A percentile compares a stretch with the other conserved stretches of the same genome.
phyloP scores from a whole-genome alignment of 106 monocot species.

The Agapanthus africanus region DNA sequence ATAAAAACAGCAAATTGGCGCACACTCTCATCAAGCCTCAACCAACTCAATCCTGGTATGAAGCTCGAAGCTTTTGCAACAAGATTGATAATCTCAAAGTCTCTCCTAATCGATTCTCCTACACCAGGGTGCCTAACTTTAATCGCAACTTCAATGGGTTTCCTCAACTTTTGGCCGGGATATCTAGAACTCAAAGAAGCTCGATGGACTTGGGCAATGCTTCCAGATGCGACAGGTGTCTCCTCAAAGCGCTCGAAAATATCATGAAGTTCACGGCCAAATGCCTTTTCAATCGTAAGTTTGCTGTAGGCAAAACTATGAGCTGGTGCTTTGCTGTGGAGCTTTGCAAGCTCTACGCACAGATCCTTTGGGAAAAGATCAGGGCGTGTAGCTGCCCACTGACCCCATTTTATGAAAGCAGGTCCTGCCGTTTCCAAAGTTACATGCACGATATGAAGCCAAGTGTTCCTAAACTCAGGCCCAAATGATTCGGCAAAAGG shows the following conservation, averaged over 20 bases:
- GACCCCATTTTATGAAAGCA: constrained; percentile 75
- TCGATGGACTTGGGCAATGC: constrained; percentile 62
- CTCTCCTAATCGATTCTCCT: constrained; percentile 50
- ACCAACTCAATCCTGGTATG: constrained; percentile 53
- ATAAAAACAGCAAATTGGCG: constrained; percentile 65
- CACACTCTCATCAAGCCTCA: constrained; percentile 69
- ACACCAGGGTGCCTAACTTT: constrained; percentile 77
- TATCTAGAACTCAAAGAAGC: constrained; percentile 48
- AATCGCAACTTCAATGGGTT: constrained; percentile 51
- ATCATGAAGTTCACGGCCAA: constrained; percentile 42
- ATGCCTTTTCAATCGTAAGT: constrained; percentile 49
- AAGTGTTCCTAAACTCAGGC: constrained; percentile 33
- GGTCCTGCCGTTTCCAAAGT: constrained; percentile 62
- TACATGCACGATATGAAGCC: constrained; percentile 41
- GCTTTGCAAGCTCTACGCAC: constrained; percentile 43
- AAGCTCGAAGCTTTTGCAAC: constrained; percentile 43
- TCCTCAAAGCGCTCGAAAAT: constrained; percentile 67
- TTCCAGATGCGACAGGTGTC: constrained; percentile 61
- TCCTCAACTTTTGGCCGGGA: constrained; percentile 29
- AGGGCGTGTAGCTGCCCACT: constrained; percentile 75
- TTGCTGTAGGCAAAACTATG: constrained; percentile 52
- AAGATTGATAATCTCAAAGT: constrained; percentile 57
- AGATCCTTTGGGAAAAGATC: constrained; percentile 63
- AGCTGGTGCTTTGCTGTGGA: constrained; percentile 53
- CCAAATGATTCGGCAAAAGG: constrained; percentile 42